Evolutionary conservation across 306 rosid species (phyloP).

Genomic region (Corylus americana): DNA sequence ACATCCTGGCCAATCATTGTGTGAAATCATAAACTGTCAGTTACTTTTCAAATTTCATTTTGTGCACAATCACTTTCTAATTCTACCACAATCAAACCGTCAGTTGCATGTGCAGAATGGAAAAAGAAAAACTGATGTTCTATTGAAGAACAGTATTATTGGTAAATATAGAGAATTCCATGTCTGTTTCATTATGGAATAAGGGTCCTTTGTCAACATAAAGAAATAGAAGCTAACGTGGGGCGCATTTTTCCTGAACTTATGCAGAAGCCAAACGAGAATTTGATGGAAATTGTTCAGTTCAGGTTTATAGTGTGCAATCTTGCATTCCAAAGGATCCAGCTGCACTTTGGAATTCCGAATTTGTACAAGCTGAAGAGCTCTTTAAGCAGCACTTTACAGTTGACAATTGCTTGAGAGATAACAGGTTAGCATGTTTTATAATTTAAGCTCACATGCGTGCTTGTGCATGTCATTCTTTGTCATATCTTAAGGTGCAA

Average conservation of each 20-base stretch:
- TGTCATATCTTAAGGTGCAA: neutral
- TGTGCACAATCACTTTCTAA: neutral
- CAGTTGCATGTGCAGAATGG: neutral
- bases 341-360: constrained; percentile 87
- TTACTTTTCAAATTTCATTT: too few relatives aligned
- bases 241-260: constrained; percentile 18
- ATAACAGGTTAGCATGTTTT: constrained; percentile 60
- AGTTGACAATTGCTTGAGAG: constrained; percentile 82
- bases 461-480: neutral
- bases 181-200: constrained; percentile 12
- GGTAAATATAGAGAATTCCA: neutral
- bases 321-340: constrained; percentile 90
- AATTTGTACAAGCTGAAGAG: constrained; percentile 91
- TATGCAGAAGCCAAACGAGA: constrained; percentile 83
- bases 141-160: too few relatives aligned
- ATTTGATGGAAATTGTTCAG: constrained; percentile 78
- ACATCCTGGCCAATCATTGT: too few relatives aligned
- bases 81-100: too few relatives aligned
- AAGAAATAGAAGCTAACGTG: constrained; percentile 21
- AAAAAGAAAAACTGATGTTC: neutral
- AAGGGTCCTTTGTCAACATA: constrained; percentile 11
- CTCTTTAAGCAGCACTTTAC: constrained; percentile 76
- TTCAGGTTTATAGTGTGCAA: constrained; percentile 93
- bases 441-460: constrained; percentile 9
- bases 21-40: too few relatives aligned